A percentile compares a stretch with the other conserved stretches of the same genome.
Evolutionary conservation across 2,329 filamentous ascomycete genomes (phyloP).

Genomic region (Calonectria hongkongensis): DNA sequence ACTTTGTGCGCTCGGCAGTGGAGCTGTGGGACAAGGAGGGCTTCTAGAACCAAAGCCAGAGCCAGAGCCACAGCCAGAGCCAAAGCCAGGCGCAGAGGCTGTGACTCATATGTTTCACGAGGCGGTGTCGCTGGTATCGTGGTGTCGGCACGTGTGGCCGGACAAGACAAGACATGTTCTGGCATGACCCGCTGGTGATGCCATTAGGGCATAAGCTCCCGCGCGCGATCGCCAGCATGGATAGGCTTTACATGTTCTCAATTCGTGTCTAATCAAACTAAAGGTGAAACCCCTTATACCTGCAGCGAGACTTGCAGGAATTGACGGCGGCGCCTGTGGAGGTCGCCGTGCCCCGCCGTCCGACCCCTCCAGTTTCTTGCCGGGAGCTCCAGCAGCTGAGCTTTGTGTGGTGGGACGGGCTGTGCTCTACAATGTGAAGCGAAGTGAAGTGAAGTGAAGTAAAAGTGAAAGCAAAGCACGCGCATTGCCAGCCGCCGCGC

Average conservation of each 20-base stretch:
- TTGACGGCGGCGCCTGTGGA: conserved; percentile 25
- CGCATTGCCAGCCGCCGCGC: too few relatives aligned
- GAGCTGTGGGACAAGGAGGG: conserved; percentile 32
- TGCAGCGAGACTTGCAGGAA: conserved; percentile 27
- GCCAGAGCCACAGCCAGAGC: background rate
- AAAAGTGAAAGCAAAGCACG: too few relatives aligned
- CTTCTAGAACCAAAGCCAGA: conserved; percentile 32
- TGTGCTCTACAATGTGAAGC: background rate
- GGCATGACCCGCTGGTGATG: background rate
- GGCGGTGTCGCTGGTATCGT: conserved; percentile 22
- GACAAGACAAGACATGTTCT: background rate
- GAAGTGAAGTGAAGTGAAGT: too few relatives aligned
- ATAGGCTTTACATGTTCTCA: conserved; percentile 5
- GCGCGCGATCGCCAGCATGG: background rate
- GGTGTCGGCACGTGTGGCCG: background rate
- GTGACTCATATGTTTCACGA: conserved; percentile 35
- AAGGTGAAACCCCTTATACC: conserved; percentile 29
- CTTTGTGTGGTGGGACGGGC: background rate
- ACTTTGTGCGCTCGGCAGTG: conserved; percentile 29
- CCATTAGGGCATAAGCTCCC: conserved; percentile 19
- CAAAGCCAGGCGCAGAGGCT: conserved; percentile 1
- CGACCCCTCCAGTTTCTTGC: conserved; percentile 39
- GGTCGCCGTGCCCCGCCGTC: conserved; percentile 37
- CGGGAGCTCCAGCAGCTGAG: conserved; percentile 21
- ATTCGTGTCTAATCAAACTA: conserved; percentile 13